Conservation (phyloP, 805 yeast species). For the Metschnikowia amazonensis region DNA sequence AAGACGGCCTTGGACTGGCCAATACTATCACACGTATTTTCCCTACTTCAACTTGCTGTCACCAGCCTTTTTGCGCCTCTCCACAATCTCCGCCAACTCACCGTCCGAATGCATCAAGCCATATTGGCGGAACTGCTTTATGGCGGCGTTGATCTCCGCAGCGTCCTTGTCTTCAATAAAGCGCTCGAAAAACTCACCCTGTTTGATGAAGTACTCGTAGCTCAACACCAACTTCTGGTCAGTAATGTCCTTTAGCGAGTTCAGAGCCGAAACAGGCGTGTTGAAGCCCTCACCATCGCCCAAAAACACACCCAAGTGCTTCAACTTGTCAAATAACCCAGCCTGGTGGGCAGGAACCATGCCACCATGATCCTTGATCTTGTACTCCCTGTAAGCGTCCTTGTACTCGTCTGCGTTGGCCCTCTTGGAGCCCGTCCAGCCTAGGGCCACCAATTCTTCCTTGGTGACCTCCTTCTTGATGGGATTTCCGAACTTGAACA, state of each 20-base stretch:
- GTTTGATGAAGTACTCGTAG: slow-evolving; percentile 51
- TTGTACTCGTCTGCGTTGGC: slow-evolving; percentile 68
- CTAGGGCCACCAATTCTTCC: slow-evolving; percentile 60
- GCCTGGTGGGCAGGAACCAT: slow-evolving; percentile 69
- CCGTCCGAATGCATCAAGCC: slow-evolving; percentile 56
- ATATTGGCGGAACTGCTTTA: slow-evolving; percentile 62
- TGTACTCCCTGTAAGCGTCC: slow-evolving; percentile 60
- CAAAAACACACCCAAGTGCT: slow-evolving; percentile 57
- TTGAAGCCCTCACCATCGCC: slow-evolving; percentile 82
- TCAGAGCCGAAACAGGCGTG: slow-evolving; percentile 47
- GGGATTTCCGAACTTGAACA: slow-evolving; percentile 27
- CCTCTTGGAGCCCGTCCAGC: slow-evolving; percentile 94
- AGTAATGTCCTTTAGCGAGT: slow-evolving; percentile 34
- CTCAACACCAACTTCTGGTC: slow-evolving; percentile 46
- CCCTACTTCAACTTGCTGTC: slow-evolving; percentile 16
- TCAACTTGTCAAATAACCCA: slow-evolving; percentile 61
- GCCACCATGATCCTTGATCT: slow-evolving; percentile 67
- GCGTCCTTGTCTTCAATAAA: slow-evolving; percentile 35
- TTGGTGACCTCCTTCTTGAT: slow-evolving; percentile 35
- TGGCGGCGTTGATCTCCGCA: slow-evolving; percentile 37
- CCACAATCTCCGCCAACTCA: slow-evolving; percentile 35
- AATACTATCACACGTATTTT: too few species aligned
- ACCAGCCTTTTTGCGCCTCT: slow-evolving; percentile 35
- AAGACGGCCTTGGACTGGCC: too few species aligned
- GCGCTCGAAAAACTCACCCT: slow-evolving; percentile 47